phyloP scores from a whole-genome alignment of 2,329 filamentous ascomycete species.

The Apiospora phragmitis region DNA sequence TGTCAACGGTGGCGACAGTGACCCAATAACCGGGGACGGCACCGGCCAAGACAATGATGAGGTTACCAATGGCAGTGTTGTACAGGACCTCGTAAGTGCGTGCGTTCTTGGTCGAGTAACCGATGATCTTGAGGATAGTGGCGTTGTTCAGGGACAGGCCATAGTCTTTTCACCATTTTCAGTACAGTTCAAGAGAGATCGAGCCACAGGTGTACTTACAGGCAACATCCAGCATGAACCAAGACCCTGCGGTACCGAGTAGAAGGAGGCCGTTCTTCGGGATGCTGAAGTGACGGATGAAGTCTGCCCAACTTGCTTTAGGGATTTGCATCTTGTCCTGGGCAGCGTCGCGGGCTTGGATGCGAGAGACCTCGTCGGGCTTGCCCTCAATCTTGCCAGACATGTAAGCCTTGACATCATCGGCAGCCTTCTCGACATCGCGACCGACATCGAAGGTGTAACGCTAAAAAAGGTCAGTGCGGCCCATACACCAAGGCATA shows the following conservation, averaged over 20 bases:
- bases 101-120: conserved; percentile 59
- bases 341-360: conserved; percentile 54
- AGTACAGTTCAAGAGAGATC: conserved; percentile 33
- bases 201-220: conserved; percentile 30
- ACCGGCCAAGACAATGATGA: conserved; percentile 76
- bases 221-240: conserved; percentile 66
- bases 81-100: conserved; percentile 68
- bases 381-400: conserved; percentile 61
- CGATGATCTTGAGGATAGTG: conserved; percentile 69
- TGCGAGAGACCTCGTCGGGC: conserved; percentile 67
- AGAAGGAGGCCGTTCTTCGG: conserved; percentile 73
- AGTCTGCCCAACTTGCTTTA: conserved; percentile 73
- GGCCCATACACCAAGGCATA: too few relatives aligned
- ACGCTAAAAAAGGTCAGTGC: conserved; percentile 39
- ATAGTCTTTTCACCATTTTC: conserved; percentile 38
- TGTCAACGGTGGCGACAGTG: conserved; percentile 73
- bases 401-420: conserved; percentile 75
- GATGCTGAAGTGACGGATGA: conserved; percentile 67
- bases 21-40: conserved; percentile 84
- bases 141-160: conserved; percentile 76
- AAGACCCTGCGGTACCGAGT: conserved; percentile 79
- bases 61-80: conserved; percentile 75
- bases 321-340: conserved; percentile 59
- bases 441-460: conserved; percentile 83
- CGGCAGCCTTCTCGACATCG: conserved; percentile 72